Conservation (phyloP, 116 monocot species). For the Cymodocea nodosa region DNA sequence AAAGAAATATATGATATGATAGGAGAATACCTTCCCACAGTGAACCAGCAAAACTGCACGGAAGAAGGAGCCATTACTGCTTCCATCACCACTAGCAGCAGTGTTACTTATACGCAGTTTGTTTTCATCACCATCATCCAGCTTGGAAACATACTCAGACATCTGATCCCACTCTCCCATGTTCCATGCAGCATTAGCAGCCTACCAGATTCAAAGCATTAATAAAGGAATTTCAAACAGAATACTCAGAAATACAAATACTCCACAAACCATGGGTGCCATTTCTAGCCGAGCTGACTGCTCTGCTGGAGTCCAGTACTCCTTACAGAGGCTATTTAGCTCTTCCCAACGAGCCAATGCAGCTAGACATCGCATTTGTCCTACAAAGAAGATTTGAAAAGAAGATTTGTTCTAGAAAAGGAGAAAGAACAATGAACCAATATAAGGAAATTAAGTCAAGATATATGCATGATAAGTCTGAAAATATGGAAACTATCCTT, state of each 20-base stretch:
- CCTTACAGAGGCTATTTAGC: slow-evolving; percentile 75
- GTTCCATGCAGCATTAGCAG: slow-evolving; percentile 97
- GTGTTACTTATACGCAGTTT: slow-evolving; percentile 67
- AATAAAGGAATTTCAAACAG: not conserved
- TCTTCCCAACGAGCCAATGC: slow-evolving; percentile 98
- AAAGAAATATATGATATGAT: not conserved
- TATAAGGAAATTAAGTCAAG: not conserved
- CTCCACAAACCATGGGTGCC: slow-evolving; percentile 76
- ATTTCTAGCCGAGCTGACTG: slow-evolving; percentile 83
- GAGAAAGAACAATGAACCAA: not conserved
- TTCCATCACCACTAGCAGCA: slow-evolving; percentile 77
- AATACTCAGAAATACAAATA: not conserved
- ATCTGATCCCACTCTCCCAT: slow-evolving; percentile 99
- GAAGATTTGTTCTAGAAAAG: not conserved
- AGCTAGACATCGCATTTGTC: slow-evolving; percentile 97
- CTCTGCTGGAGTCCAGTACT: slow-evolving; percentile 91
- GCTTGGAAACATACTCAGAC: slow-evolving; percentile 88
- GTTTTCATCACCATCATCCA: slow-evolving; percentile 96
- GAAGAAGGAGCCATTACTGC: slow-evolving; percentile 95
- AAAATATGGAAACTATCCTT: too few species aligned
- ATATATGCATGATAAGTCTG: too few species aligned
- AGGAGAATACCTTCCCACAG: slow-evolving; percentile 45
- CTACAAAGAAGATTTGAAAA: slow-evolving; percentile 18
- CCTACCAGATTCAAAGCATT: slow-evolving; percentile 27
- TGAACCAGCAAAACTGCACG: slow-evolving; percentile 88